Conservation (phyloP, 1,139 yeast genomes). For the Nakaseomyces delphensis region DNA sequence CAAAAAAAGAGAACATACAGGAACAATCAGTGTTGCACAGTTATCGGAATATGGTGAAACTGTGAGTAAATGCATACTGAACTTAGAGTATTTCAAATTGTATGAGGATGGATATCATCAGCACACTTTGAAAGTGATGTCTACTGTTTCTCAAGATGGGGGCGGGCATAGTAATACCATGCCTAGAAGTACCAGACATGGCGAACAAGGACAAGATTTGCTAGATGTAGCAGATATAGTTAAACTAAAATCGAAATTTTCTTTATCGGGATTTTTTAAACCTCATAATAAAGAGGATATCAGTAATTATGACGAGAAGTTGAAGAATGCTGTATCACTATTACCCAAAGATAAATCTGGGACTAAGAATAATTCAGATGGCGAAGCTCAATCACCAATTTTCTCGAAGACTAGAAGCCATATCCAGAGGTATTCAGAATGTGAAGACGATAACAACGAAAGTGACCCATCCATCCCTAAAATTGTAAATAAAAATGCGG, state of each 20-base stretch:
- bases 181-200: neutral
- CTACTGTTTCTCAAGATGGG: slow-evolving; percentile 8
- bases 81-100: slow-evolving; percentile 13
- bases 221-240: neutral
- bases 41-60: neutral
- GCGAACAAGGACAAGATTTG: neutral
- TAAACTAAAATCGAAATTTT: slow-evolving; percentile 7
- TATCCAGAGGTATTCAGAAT: slow-evolving; percentile 21
- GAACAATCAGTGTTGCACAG: slow-evolving; percentile 3
- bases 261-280: slow-evolving; percentile 19
- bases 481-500: slow-evolving; percentile 35
- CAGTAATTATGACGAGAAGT: slow-evolving; percentile 15
- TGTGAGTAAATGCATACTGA: slow-evolving; percentile 8
- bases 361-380: slow-evolving; percentile 18
- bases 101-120: slow-evolving; percentile 17
- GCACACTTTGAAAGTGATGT: slow-evolving; percentile 13
- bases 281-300: slow-evolving; percentile 12
- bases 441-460: slow-evolving; percentile 26
- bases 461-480: slow-evolving; percentile 30
- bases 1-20: slow-evolving; percentile 6
- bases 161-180: slow-evolving; percentile 1
- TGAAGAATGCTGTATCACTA: slow-evolving; percentile 22
- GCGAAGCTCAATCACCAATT: slow-evolving; percentile 1
- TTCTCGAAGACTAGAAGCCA: slow-evolving; percentile 12
- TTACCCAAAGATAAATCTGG: slow-evolving; percentile 13